Conservation (phyloP, 2,329 filamentous ascomycete species). For the Colletotrichum agaves region DNA sequence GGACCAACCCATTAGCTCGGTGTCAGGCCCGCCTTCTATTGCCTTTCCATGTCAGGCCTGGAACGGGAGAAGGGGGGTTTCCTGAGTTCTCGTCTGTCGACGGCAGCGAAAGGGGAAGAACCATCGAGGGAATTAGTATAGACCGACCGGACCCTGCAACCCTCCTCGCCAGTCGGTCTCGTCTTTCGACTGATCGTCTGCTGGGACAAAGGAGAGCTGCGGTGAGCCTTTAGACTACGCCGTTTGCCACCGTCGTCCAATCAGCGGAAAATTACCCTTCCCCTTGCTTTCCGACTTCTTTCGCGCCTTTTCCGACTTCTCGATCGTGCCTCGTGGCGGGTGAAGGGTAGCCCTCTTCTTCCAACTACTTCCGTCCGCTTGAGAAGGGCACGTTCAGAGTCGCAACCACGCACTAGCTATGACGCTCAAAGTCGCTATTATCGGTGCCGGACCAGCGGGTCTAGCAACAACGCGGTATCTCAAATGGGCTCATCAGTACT, state of each 20-base stretch:
- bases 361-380: background rate
- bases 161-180: background rate
- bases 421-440: slow-evolving; percentile 49
- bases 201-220: slow-evolving; percentile 13
- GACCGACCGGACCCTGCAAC: background rate
- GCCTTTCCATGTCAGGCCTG: slow-evolving; percentile 12
- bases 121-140: background rate
- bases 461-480: slow-evolving; percentile 56
- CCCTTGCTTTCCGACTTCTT: background rate
- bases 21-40: slow-evolving; percentile 12
- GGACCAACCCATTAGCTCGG: slow-evolving; percentile 25
- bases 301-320: background rate
- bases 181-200: slow-evolving; percentile 19
- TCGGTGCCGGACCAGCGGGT: slow-evolving; percentile 56
- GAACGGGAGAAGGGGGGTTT: background rate
- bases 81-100: background rate
- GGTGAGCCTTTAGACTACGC: slow-evolving; percentile 27
- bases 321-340: slow-evolving; percentile 14
- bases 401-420: slow-evolving; percentile 12
- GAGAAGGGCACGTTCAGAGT: background rate
- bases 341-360: slow-evolving; percentile 4
- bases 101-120: background rate
- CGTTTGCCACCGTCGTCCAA: slow-evolving; percentile 27
- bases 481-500: slow-evolving; percentile 52
- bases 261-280: background rate